Conservation (phyloP, 2,329 filamentous ascomycete species). For the Fusarium cyanostomum region DNA sequence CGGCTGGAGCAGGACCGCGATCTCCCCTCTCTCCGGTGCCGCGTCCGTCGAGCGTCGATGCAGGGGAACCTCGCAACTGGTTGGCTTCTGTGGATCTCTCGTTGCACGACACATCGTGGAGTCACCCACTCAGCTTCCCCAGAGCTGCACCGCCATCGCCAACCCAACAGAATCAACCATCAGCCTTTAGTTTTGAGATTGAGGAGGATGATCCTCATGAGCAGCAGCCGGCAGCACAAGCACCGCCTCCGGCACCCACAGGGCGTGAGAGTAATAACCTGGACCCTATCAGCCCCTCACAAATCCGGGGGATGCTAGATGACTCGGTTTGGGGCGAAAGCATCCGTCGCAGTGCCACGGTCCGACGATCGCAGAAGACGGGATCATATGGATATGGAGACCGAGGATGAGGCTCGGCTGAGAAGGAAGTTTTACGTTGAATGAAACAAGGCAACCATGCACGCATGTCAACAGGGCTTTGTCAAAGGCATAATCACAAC, state of each 20-base stretch:
- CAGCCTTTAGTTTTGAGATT: constrained; percentile 67
- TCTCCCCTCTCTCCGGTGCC: constrained; percentile 36
- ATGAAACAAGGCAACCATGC: constrained; percentile 19
- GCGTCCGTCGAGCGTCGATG: constrained; percentile 40
- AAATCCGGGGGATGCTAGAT: constrained; percentile 85
- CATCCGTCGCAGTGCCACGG: constrained; percentile 86
- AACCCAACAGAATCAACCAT: constrained; percentile 60
- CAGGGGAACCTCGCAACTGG: constrained; percentile 54
- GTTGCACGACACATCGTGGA: constrained; percentile 42
- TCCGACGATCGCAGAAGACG: constrained; percentile 54
- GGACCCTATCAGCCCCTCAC: constrained; percentile 59
- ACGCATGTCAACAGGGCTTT: constrained; percentile 9
- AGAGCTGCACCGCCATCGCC: constrained; percentile 55
- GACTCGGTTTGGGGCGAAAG: constrained; percentile 94
- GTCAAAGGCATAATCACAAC: constrained; percentile 21
- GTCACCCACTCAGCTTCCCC: constrained; percentile 65
- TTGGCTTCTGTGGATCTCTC: constrained; percentile 56
- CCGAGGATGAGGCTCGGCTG: constrained; percentile 27
- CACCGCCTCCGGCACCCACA: constrained; percentile 57
- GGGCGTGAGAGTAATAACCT: constrained; percentile 67
- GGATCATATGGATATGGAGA: constrained; percentile 48
- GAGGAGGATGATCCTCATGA: constrained; percentile 54
- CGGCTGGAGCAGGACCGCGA: constrained; percentile 28
- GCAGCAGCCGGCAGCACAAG: constrained; percentile 35
- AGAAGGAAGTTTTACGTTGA: constrained; percentile 2